Percentiles rank a stretch among this genome's conserved stretches.
phyloP scores from a whole-genome alignment of 164 flowering plant genomes.

The Houttuynia cordata region DNA sequence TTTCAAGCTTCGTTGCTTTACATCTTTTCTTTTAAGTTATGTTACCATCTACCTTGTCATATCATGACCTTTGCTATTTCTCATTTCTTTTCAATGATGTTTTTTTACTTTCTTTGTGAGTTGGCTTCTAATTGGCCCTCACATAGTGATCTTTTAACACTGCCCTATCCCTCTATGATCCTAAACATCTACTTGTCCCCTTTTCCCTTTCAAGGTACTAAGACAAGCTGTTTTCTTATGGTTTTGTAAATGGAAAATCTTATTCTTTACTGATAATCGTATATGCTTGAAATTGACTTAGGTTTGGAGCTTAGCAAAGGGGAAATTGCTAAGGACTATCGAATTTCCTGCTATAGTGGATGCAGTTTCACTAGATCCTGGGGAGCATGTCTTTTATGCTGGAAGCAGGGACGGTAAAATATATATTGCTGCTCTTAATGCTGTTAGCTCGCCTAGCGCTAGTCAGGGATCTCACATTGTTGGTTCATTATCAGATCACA shows the following conservation, averaged over 20 bases:
- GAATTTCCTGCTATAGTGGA: constrained; percentile 64
- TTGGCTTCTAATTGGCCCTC: no score
- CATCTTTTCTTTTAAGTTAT: no score
- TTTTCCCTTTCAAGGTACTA: neutral
- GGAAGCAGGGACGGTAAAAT: constrained; percentile 81
- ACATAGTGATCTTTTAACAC: no score
- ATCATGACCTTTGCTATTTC: no score
- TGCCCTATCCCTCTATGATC: no score
- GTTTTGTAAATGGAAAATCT: neutral
- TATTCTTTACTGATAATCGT: no score
- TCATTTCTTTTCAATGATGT: no score
- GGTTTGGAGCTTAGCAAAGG: constrained; percentile 79
- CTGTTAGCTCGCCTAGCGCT: constrained; percentile 28
- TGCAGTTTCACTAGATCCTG: constrained; percentile 78
- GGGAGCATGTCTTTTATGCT: constrained; percentile 78
- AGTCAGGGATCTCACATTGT: constrained; percentile 53
- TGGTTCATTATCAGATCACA: constrained; percentile 49
- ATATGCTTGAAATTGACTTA: constrained; percentile 11
- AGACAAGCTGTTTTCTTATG: neutral
- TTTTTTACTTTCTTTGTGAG: no score
- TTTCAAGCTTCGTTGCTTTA: no score
- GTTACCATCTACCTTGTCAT: neutral
- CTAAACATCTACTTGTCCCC: no score
- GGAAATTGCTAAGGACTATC: constrained; percentile 49
- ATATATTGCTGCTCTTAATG: constrained; percentile 60